Percentiles rank a stretch among this genome's conserved stretches.
Evolutionary conservation across 148 eudicot species (phyloP).

Genomic region (Nyssa sinensis): DNA sequence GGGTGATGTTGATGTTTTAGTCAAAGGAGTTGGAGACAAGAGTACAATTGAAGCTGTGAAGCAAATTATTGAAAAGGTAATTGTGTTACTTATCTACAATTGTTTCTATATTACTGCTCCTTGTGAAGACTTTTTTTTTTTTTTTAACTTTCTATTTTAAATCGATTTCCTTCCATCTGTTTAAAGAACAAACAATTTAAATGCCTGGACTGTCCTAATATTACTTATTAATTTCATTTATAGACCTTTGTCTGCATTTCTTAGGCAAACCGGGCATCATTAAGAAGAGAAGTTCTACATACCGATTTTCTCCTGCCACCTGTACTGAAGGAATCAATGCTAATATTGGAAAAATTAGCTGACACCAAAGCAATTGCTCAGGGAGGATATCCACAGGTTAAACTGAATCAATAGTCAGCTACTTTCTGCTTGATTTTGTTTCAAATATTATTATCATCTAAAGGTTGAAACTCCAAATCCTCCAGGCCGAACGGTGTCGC

Average conservation of each 20-base stretch:
- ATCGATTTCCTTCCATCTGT: background rate
- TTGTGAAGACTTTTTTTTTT: too few species aligned
- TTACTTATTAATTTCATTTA: too few species aligned
- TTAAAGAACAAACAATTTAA: too few species aligned
- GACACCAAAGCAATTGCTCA: conserved; percentile 60
- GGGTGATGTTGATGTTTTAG: conserved; percentile 40
- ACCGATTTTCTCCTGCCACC: conserved; percentile 94
- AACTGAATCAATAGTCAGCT: conserved; percentile 4
- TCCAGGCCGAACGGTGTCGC: conserved; percentile 88
- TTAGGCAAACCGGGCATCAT: conserved; percentile 72
- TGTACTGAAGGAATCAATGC: conserved; percentile 60
- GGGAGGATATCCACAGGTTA: conserved; percentile 92
- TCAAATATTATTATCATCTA: background rate
- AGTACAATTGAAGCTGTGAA: conserved; percentile 62
- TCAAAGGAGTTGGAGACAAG: conserved; percentile 49
- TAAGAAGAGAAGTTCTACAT: conserved; percentile 72
- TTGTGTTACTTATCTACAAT: conserved; percentile 1
- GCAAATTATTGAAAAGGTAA: conserved; percentile 78
- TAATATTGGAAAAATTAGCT: conserved; percentile 57
- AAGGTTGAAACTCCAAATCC: background rate
- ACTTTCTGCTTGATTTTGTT: background rate
- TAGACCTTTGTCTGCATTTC: background rate
- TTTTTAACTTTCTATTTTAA: too few species aligned
- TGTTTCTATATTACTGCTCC: too few species aligned
- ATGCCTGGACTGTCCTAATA: too few species aligned